A percentile compares a stretch with the other conserved stretches of the same genome.
Evolutionary conservation across 495 filamentous ascomycete genomes (phyloP).

Genomic region (Staphylotrichum longicolle): DNA sequence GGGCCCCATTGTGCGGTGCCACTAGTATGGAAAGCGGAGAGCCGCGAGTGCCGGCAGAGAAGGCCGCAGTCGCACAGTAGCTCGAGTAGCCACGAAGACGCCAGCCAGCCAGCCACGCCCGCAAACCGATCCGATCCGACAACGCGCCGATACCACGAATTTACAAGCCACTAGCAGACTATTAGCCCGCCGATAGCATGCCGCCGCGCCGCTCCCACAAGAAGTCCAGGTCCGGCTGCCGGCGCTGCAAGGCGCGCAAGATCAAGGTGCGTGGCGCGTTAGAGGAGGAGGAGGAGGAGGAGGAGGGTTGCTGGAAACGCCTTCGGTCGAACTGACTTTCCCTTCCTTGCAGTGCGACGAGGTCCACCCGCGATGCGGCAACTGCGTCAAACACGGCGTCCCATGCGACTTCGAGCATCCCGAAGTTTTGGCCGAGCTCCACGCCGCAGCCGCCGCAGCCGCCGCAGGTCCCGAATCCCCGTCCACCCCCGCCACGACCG

Average conservation of each 20-base stretch:
- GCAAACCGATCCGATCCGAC: no score
- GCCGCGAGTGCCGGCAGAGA: conserved; percentile 23
- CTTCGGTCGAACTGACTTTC: not conserved
- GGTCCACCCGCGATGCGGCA: conserved; percentile 59
- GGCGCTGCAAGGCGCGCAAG: conserved; percentile 60
- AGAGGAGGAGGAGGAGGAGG: not conserved
- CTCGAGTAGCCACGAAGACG: not conserved
- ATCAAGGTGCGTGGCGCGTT: conserved; percentile 52
- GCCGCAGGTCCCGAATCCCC: conserved; percentile 23
- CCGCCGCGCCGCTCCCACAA: conserved; percentile 61
- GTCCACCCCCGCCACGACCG: conserved; percentile 30
- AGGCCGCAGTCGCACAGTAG: conserved; percentile 21
- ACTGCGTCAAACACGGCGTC: conserved; percentile 63
- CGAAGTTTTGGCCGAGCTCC: conserved; percentile 38
- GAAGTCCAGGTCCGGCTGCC: conserved; percentile 60
- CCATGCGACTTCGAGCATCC: conserved; percentile 59
- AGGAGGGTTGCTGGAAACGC: no score
- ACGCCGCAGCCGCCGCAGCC: conserved; percentile 20
- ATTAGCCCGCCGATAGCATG: conserved; percentile 34
- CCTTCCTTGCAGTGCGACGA: conserved; percentile 55
- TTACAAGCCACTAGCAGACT: conserved; percentile 1
- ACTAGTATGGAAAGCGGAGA: conserved; percentile 21
- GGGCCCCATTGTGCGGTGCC: conserved; percentile 1
- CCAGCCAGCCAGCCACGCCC: not conserved
- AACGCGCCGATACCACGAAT: not conserved